These are phyloP conservation scores for Pisolithus thermaeus DNA, from an alignment of 1,284 basidiomycete genomes.

Conservation along the genomic window DNA sequence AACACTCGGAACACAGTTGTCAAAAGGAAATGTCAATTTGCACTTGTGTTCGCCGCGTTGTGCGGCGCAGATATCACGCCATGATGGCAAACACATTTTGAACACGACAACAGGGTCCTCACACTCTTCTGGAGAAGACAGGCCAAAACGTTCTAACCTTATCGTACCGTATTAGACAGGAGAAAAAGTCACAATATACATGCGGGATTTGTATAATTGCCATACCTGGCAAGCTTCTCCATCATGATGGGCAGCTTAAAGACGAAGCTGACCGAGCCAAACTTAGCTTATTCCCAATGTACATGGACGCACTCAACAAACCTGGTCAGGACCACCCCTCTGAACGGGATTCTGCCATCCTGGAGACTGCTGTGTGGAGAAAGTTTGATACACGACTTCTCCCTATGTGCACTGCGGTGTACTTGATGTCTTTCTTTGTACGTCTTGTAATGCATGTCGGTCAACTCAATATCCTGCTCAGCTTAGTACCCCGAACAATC, in stretches of 20 bases:
- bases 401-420: constrained; percentile 46
- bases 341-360: constrained; percentile 8
- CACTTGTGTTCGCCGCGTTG: no score
- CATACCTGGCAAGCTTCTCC: no score
- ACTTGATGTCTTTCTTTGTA: constrained; percentile 47
- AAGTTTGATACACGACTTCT: constrained; percentile 46
- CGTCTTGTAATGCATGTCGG: constrained; percentile 12
- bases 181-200: no score
- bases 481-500: background rate
- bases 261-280: constrained; percentile 1
- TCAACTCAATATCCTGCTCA: background rate
- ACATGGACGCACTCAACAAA: constrained; percentile 8
- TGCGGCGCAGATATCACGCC: no score
- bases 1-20: no score
- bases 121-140: no score
- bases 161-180: no score
- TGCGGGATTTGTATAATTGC: no score
- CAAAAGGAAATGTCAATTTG: no score
- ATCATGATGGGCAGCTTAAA: background rate
- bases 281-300: background rate
- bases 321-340: constrained; percentile 10
- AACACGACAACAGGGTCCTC: no score
- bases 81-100: no score
- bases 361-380: constrained; percentile 38
- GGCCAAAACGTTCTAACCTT: no score